Conservation (phyloP, 2,329 filamentous ascomycete species). For the Xylaria sp. region DNA sequence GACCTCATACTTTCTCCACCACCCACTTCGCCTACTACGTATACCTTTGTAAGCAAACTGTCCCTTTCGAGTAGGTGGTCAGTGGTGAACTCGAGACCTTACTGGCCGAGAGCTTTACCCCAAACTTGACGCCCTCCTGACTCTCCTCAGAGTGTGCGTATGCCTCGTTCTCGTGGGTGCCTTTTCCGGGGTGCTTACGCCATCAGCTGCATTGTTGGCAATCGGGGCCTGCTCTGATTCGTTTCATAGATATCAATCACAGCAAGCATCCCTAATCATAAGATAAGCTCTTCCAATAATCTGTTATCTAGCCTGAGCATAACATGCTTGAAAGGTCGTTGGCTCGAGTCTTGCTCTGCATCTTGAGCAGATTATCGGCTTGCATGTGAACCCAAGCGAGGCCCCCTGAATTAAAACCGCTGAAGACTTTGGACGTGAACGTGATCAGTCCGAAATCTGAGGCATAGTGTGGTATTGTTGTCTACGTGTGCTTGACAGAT, state of each 20-base stretch:
- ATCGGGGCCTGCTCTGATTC: background rate
- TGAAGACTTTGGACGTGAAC: no score
- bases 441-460: no score
- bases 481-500: no score
- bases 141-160: background rate
- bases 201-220: background rate
- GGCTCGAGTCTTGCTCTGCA: background rate
- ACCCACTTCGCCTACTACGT: background rate
- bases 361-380: no score
- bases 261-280: background rate
- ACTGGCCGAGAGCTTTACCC: background rate
- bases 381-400: no score
- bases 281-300: background rate
- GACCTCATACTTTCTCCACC: slow-evolving; percentile 8
- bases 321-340: background rate
- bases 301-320: background rate
- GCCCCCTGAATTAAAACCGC: no score
- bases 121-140: background rate
- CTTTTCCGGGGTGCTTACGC: background rate
- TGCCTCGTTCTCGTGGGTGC: background rate
- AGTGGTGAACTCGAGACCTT: background rate
- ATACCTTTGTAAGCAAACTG: background rate
- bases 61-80: background rate
- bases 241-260: background rate
- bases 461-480: no score